These are phyloP conservation scores for Dichomitus squalens DNA, from an alignment of 1,284 basidiomycete genomes.

Conservation along the genomic window DNA sequence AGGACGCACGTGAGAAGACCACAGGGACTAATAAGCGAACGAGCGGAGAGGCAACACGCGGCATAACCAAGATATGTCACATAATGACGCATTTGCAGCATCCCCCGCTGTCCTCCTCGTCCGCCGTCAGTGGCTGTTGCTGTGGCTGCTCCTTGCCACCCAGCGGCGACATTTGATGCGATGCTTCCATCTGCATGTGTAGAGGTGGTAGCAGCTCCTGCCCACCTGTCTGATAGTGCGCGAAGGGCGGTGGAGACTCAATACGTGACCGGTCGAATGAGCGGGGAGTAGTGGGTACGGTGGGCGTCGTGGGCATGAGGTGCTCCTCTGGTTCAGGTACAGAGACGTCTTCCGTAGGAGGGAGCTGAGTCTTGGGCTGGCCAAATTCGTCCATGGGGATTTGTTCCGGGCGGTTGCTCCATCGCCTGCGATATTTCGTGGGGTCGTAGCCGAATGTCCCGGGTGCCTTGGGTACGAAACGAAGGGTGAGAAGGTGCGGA, in stretches of 20 bases:
- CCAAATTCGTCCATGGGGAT: constrained; percentile 72
- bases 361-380: constrained; percentile 26
- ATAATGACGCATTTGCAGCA: constrained; percentile 44
- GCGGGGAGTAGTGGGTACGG: constrained; percentile 3
- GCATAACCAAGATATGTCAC: constrained; percentile 30
- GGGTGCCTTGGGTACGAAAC: constrained; percentile 58
- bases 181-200: constrained; percentile 15
- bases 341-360: constrained; percentile 28
- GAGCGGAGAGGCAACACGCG: constrained; percentile 1
- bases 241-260: constrained; percentile 60
- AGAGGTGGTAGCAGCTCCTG: constrained; percentile 8
- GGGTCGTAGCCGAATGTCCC: constrained; percentile 81
- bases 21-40: background rate
- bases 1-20: background rate
- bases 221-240: constrained; percentile 43
- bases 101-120: constrained; percentile 32
- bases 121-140: constrained; percentile 17
- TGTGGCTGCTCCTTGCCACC: constrained; percentile 6
- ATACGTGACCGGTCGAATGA: constrained; percentile 32
- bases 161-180: constrained; percentile 14
- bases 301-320: constrained; percentile 1
- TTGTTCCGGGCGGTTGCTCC: constrained; percentile 36
- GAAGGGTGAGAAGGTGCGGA: constrained; percentile 6
- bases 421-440: constrained; percentile 58
- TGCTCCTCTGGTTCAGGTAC: constrained; percentile 8